Evolutionary conservation across 2,329 filamentous ascomycete genomes (phyloP).

Genomic region (Epichloe brachyelytri): DNA sequence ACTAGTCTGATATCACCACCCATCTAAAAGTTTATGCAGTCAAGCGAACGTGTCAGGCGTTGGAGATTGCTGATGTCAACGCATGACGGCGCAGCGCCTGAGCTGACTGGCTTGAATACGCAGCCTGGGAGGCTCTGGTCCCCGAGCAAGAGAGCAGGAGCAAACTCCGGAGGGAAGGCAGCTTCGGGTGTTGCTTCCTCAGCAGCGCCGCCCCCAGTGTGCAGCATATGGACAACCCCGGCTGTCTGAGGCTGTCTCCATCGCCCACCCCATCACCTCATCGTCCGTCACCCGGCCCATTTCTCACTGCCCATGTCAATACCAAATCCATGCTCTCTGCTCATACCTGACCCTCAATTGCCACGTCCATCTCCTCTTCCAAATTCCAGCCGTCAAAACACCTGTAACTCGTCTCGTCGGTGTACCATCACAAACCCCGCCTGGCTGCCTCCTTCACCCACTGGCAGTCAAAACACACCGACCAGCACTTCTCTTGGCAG

Average conservation of each 20-base stretch:
- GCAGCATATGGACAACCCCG: background rate
- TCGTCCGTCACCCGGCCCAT: conserved; percentile 2
- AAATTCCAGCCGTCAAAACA: conserved; percentile 1
- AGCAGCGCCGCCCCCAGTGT: background rate
- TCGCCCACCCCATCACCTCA: background rate
- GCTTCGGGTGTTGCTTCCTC: background rate
- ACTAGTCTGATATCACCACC: no score
- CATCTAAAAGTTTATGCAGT: no score
- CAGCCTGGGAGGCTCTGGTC: background rate
- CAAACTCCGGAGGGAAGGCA: background rate
- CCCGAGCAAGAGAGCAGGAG: background rate
- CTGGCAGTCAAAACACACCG: background rate
- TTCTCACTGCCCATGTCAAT: conserved; percentile 1
- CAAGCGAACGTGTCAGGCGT: no score
- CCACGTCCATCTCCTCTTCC: background rate
- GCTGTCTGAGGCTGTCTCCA: background rate
- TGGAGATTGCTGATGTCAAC: no score
- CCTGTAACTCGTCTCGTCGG: background rate
- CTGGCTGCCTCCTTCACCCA: background rate
- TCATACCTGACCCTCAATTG: conserved; percentile 1
- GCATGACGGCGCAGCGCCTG: background rate
- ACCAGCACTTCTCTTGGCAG: background rate
- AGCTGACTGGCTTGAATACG: background rate
- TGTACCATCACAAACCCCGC: background rate
- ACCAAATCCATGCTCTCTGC: background rate